phyloP scores from a whole-genome alignment of 805 yeast species.

The Wickerhamomyces hampshirensis region DNA sequence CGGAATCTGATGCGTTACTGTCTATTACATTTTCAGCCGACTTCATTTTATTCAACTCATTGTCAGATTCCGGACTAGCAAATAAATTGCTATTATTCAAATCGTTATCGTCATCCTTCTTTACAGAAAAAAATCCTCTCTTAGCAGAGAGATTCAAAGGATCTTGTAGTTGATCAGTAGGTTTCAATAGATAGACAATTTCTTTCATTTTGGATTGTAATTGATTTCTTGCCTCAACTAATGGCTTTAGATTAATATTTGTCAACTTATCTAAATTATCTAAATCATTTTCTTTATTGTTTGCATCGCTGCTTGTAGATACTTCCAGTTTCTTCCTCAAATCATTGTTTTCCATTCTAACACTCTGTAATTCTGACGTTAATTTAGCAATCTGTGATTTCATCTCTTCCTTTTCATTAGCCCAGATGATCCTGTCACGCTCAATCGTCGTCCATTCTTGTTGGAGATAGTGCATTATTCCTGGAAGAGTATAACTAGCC shows the following conservation, averaged over 20 bases:
- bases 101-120: conserved; percentile 1
- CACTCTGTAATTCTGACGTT: conserved; percentile 47
- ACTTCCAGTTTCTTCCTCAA: conserved; percentile 5
- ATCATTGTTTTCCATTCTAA: conserved; percentile 14
- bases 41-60: too few species aligned
- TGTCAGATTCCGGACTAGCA: too few species aligned
- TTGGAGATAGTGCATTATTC: conserved; percentile 61
- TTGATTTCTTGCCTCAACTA: conserved; percentile 23
- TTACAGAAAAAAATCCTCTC: neutral
- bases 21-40: too few species aligned
- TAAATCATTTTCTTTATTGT: neutral
- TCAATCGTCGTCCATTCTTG: conserved; percentile 59
- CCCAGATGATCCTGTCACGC: conserved; percentile 56
- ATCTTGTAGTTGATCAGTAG: conserved; percentile 10
- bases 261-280: conserved; percentile 1
- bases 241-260: conserved; percentile 9
- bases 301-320: neutral
- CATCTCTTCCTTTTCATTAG: conserved; percentile 57
- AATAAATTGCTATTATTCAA: too few species aligned
- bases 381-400: conserved; percentile 43
- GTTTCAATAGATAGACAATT: conserved; percentile 24
- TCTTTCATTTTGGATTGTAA: conserved; percentile 25
- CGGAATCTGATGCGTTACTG: too few species aligned
- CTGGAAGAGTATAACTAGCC: conserved; percentile 31
- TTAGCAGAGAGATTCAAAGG: conserved; percentile 5